Base-by-base conservation (phyloP, 805 yeast species). In the Candida hungchunana region DNA sequence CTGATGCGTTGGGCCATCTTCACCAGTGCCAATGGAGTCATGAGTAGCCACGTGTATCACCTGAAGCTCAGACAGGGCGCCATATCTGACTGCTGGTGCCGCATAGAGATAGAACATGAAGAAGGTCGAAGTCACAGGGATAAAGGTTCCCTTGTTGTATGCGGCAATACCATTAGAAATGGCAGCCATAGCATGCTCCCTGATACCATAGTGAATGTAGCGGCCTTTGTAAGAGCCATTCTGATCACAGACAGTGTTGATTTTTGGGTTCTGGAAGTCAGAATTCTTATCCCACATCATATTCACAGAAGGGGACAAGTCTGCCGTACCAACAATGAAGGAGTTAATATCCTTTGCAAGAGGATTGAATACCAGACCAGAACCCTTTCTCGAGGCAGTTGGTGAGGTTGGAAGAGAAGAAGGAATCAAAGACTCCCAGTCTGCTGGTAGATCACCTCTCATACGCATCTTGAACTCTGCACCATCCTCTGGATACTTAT, bases 161-260 rank as follows among this genome's bases (percentile, higher is more conserved):
- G 96, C 96, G 40, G 93, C 75, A 53, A 90, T 82, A 80, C 97
- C 97, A 68, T 90, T 90, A 77, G 89, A 75, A 63, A 89, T 83
- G 47, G 97, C 96, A 69, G 96, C 96, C 97, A 90, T 87, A 63
- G 85, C 96, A 67, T 90, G 97, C 73, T 90, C 97, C 69, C 97
- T 83, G 47, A 90, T 95, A 79, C 97, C 97, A 64, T 82, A 90
- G 71, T 96, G 82, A 66, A 90, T 73, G 71, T 90, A 90, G 62
- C 96, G 80, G 60, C 97, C 97, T 37, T 77, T 44, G 73, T 82
- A 89, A 58, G 78, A 77, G 64, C 64, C 64, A 30, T 54, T 53
- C 22, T 53, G 45, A 10, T 97, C 97, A 52, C 87, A 69, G 29
- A 77, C 77, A 43, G 88, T 67, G 43, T 87, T 66, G 36, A 77